Base-by-base conservation (phyloP, 2,329 filamentous ascomycete species). In the Sclerotinia glacialis region DNA sequence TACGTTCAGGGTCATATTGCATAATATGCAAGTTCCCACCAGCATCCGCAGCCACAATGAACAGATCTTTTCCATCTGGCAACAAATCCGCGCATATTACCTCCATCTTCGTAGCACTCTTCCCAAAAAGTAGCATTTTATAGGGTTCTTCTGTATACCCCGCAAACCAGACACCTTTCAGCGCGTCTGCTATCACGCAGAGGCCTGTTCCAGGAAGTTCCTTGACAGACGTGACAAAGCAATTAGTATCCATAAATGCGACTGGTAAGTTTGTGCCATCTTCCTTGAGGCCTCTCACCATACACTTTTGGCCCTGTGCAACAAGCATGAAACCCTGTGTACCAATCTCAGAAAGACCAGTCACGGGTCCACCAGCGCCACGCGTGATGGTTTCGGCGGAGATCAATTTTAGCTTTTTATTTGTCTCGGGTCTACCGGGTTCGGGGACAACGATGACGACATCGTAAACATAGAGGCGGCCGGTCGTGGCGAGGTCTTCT, bases 131-230 rank as follows among this genome's bases (percentile, higher is more conserved):
- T 69, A 93, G 90, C 87, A 99, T 93, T 72, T 91, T 93, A 77
- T 98, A 99, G 0, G 95, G 95, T 75, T 98, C 95, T 79, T 99
- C 94, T 11, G 91, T 95, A 76, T 97, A 99, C 0, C 95, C 95
- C 0, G 92, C 91, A 72, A 99, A 96, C 93, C 95, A 98, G 2
- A 98, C 83, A 0, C 95, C 95, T 79, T 97, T 97, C 76, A 95
- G 88, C 0, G 90, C 91, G 79, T 99, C 95, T 0, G 91, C 91
- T 79, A 97, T 88, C 14, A 97, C 83, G 74, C 91, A 93, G 76
- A 99, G 83, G 0, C 94, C 93, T 0, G 92, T 96, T 1, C 89
- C 87, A 4, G 88, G 87, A 23, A 99, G 83, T 73, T 92, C 91
- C 75, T 93, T 95, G 64, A 92, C 85, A n/a, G 89, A 87, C 2